These are phyloP conservation scores for Pythium periplocum DNA, from an alignment of 352 stramenopile genomes.

Conservation along the genomic window DNA sequence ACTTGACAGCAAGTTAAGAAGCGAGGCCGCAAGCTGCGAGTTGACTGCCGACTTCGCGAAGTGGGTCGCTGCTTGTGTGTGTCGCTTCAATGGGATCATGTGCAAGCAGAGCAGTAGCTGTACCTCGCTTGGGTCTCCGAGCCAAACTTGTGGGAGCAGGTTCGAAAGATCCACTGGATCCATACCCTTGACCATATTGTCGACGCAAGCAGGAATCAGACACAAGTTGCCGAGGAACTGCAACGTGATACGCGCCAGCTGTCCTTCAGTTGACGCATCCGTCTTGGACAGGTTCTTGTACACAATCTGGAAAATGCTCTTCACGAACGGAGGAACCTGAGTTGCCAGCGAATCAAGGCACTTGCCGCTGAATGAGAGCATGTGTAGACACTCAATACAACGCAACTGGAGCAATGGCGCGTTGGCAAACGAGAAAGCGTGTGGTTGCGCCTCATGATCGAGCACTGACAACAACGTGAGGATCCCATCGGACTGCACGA, in stretches of 20 bases:
- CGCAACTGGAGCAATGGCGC: conserved; percentile 72
- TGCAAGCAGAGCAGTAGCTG: conserved; percentile 81
- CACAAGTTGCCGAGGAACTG: conserved; percentile 84
- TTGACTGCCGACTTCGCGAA: conserved; percentile 80
- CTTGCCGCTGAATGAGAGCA: conserved; percentile 83
- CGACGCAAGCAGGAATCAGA: conserved; percentile 79
- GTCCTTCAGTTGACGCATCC: conserved; percentile 75
- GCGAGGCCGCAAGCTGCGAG: conserved; percentile 63
- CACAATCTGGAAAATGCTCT: conserved; percentile 78
- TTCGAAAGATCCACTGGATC: conserved; percentile 64
- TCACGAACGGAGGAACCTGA: conserved; percentile 77
- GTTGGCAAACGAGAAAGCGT: conserved; percentile 72
- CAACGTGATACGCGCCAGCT: conserved; percentile 71
- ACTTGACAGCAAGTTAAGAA: conserved; percentile 81
- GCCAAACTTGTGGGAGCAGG: conserved; percentile 70
- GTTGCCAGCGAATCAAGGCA: conserved; percentile 73
- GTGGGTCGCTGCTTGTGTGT: conserved; percentile 79
- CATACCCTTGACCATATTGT: conserved; percentile 87
- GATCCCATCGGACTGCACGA: conserved; percentile 72
- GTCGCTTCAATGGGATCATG: conserved; percentile 85
- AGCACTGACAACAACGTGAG: conserved; percentile 68
- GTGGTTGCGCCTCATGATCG: conserved; percentile 76
- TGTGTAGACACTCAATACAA: conserved; percentile 85
- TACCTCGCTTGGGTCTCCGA: conserved; percentile 75
- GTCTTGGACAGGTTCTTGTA: conserved; percentile 78